Percentiles rank a stretch among this genome's conserved stretches.
These are phyloP conservation scores for Poa annua DNA, from an alignment of 176 grass and related monocot species.

Conservation along the genomic window DNA sequence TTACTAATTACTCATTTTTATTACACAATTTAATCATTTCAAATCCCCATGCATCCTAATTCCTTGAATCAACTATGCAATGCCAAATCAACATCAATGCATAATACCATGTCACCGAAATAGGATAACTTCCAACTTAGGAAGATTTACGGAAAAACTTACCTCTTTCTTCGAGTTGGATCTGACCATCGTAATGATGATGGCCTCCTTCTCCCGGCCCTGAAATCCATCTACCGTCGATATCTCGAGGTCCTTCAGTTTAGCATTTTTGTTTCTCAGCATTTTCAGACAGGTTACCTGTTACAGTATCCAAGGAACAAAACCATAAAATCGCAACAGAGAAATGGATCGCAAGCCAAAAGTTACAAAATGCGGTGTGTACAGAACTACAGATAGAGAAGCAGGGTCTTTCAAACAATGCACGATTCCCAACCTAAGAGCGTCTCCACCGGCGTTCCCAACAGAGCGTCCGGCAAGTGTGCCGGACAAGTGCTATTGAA, in stretches of 20 bases:
- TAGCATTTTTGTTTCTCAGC: slow-evolving; percentile 78
- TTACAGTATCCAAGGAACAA: background rate
- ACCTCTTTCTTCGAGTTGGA: slow-evolving; percentile 96
- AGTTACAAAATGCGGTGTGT: background rate
- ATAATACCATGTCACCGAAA: background rate
- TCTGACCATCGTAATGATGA: slow-evolving; percentile 95
- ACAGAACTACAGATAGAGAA: slow-evolving; percentile 29
- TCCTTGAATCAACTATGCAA: background rate
- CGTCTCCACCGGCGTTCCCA: too few relatives aligned
- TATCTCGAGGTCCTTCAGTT: slow-evolving; percentile 90
- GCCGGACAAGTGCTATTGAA: too few relatives aligned
- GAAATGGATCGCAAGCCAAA: slow-evolving; percentile 23
- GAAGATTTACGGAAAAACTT: slow-evolving; percentile 15
- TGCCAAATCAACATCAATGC: slow-evolving; percentile 8
- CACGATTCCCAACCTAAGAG: background rate
- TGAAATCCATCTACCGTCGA: slow-evolving; percentile 98
- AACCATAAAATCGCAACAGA: background rate
- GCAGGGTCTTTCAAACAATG: background rate
- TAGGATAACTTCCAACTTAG: slow-evolving; percentile 2
- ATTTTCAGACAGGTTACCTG: slow-evolving; percentile 87
- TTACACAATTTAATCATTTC: background rate
- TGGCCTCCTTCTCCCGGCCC: slow-evolving; percentile 94
- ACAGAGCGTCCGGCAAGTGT: too few relatives aligned
- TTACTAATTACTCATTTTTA: background rate
- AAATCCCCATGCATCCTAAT: background rate